These are phyloP conservation scores for Asclepias syriaca DNA, from an alignment of 257 asterid genomes.

Conservation along the genomic window DNA sequence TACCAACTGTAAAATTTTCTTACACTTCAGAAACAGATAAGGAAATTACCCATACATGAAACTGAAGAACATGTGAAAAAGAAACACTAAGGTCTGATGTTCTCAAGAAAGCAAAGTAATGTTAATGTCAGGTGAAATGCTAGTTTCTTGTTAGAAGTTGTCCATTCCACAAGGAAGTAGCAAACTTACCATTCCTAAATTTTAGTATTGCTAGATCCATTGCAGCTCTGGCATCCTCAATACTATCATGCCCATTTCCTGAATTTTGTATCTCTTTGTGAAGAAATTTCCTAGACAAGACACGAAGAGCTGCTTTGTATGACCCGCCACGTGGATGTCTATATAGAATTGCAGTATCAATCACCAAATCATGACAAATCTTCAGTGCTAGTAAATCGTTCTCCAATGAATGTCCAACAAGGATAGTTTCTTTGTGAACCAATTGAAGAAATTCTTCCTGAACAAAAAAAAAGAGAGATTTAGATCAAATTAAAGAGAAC, in stretches of 20 bases:
- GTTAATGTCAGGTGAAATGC: not conserved
- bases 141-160: not conserved
- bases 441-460: constrained; percentile 75
- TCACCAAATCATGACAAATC: constrained; percentile 74
- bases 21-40: not conserved
- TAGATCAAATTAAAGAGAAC: not conserved
- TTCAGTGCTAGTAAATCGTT: constrained; percentile 83
- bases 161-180: constrained; percentile 11
- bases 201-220: constrained; percentile 81
- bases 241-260: constrained; percentile 86
- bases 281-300: constrained; percentile 67
- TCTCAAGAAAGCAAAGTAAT: not conserved
- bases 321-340: constrained; percentile 82
- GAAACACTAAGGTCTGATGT: not conserved
- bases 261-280: constrained; percentile 83
- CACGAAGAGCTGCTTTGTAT: constrained; percentile 86
- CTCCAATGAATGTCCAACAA: constrained; percentile 93
- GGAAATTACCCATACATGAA: not conserved
- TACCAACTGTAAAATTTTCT: not conserved
- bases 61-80: not conserved
- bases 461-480: constrained; percentile 24
- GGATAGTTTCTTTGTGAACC: constrained; percentile 81
- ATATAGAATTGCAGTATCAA: constrained; percentile 86
- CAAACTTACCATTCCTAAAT: constrained; percentile 46
- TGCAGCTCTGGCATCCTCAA: constrained; percentile 93